Evolutionary conservation across 768 basidiomycete species (phyloP).

Genomic region (Obba rivulosa): DNA sequence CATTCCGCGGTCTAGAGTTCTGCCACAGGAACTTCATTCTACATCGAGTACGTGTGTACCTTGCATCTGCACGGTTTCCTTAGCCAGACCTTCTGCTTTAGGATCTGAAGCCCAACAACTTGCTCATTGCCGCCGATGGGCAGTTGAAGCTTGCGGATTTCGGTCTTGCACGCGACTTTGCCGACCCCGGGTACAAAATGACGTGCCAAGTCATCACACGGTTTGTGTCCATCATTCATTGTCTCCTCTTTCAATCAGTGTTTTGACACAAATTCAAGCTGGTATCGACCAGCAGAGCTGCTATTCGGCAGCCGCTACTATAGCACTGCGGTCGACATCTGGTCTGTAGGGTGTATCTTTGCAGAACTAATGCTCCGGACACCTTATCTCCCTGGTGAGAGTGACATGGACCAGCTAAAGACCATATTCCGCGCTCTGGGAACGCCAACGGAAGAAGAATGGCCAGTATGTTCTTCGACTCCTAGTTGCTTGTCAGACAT

Average conservation of each 20-base stretch:
- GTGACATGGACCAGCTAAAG: slow-evolving; percentile 95
- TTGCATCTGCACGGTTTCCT: neutral
- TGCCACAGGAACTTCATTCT: slow-evolving; percentile 93
- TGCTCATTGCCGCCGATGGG: slow-evolving; percentile 87
- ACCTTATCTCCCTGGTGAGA: slow-evolving; percentile 93
- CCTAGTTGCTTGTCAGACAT: neutral
- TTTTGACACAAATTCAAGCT: slow-evolving; percentile 43
- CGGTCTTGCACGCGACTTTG: slow-evolving; percentile 94
- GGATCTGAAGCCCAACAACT: slow-evolving; percentile 99
- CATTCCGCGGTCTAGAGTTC: slow-evolving; percentile 94
- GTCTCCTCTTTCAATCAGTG: slow-evolving; percentile 2
- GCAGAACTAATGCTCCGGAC: slow-evolving; percentile 95
- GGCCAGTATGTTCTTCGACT: slow-evolving; percentile 74
- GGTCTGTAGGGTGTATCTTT: slow-evolving; percentile 98
- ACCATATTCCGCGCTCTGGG: slow-evolving; percentile 92
- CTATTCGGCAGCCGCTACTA: slow-evolving; percentile 90
- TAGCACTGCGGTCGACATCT: slow-evolving; percentile 87
- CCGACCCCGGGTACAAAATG: slow-evolving; percentile 94
- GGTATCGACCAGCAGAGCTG: slow-evolving; percentile 97
- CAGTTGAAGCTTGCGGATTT: slow-evolving; percentile 98
- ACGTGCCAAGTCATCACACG: slow-evolving; percentile 97
- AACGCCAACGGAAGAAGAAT: slow-evolving; percentile 94
- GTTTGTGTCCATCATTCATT: slow-evolving; percentile 37
- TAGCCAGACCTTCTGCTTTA: slow-evolving; percentile 24
- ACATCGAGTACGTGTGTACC: slow-evolving; percentile 63